Conservation (phyloP, 2,329 filamentous ascomycete species). For the Cladophialophora bantiana region DNA sequence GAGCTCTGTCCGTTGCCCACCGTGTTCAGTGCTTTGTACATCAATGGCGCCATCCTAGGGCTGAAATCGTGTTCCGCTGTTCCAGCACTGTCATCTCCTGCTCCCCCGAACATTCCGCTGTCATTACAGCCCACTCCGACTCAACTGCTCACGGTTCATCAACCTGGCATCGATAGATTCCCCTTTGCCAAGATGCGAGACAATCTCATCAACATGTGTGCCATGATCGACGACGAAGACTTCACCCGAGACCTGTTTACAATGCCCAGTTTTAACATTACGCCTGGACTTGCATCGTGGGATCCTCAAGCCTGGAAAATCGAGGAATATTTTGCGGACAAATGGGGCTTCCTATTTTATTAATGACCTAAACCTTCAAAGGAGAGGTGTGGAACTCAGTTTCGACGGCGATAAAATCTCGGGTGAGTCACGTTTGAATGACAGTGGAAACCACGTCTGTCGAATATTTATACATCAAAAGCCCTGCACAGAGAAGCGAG, state of each 20-base stretch:
- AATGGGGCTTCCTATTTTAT: slow-evolving; percentile 47
- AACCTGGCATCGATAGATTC: slow-evolving; percentile 50
- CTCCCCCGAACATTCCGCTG: slow-evolving; percentile 34
- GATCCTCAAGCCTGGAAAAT: slow-evolving; percentile 48
- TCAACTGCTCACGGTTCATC: slow-evolving; percentile 47
- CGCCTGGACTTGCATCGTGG: slow-evolving; percentile 42
- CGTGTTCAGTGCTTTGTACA: slow-evolving; percentile 41
- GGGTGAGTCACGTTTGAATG: neutral
- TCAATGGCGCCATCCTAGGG: slow-evolving; percentile 45
- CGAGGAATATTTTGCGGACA: slow-evolving; percentile 44
- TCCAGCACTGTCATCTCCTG: slow-evolving; percentile 41
- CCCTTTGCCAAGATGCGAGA: slow-evolving; percentile 51
- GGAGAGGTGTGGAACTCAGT: neutral
- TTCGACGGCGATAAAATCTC: neutral
- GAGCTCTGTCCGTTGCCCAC: slow-evolving; percentile 6
- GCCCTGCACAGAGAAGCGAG: neutral
- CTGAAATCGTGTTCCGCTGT: slow-evolving; percentile 34
- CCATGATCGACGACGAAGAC: slow-evolving; percentile 48
- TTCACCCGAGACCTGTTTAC: slow-evolving; percentile 47
- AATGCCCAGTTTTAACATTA: slow-evolving; percentile 46
- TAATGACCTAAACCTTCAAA: slow-evolving; percentile 2
- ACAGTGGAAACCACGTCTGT: neutral
- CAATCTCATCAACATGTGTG: slow-evolving; percentile 44
- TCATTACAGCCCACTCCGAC: slow-evolving; percentile 46
- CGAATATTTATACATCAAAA: neutral